A percentile compares a stretch with the other conserved stretches of the same genome.
phyloP scores from a whole-genome alignment of 306 rosid genomes.

The Boehmeria nivea region DNA sequence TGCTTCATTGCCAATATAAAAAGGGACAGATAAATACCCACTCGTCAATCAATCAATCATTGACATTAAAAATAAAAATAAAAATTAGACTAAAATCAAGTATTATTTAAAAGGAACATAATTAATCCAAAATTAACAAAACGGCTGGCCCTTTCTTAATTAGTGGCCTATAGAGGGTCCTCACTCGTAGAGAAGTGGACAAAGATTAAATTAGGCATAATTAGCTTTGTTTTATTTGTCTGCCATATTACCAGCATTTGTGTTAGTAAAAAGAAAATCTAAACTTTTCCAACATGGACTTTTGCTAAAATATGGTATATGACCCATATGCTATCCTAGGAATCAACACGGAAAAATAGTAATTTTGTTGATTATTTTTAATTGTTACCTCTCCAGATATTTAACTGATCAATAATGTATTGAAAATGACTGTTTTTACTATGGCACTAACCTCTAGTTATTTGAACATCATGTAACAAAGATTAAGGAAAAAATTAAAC shows the following conservation, averaged over 20 bases:
- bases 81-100: neutral
- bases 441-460: too few relatives aligned
- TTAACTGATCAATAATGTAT: too few relatives aligned
- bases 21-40: too few relatives aligned
- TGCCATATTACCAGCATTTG: slow-evolving; percentile 9
- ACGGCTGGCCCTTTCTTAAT: slow-evolving; percentile 1
- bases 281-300: neutral
- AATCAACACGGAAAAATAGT: neutral
- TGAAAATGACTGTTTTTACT: too few relatives aligned
- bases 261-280: neutral
- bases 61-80: neutral
- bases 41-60: neutral
- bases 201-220: neutral
- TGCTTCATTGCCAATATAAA: too few relatives aligned
- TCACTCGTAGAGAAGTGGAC: slow-evolving; percentile 10
- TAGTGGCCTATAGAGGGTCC: slow-evolving; percentile 8
- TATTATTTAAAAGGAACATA: too few relatives aligned
- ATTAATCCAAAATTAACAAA: neutral
- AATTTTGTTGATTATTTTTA: neutral
- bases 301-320: neutral
- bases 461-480: too few relatives aligned
- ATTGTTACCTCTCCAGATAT: too few relatives aligned
- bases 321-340: neutral
- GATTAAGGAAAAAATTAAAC: too few relatives aligned
- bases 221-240: slow-evolving; percentile 6